Base-by-base conservation (phyloP, 495 filamentous ascomycete species). In the Penicillium parvum region DNA sequence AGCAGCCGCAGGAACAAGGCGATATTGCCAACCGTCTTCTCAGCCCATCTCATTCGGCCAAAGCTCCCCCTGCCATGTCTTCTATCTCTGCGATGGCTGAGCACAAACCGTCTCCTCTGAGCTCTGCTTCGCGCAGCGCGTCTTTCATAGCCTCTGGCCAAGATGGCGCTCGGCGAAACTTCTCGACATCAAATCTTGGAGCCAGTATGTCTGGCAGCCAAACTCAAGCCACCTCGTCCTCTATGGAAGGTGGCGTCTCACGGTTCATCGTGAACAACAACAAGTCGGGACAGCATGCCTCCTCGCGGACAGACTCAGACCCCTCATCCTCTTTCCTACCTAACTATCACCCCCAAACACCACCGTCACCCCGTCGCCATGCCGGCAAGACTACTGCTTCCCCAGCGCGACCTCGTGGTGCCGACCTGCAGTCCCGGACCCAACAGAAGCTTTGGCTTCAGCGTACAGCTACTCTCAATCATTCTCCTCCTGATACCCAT, bases 381-480 rank as follows among this genome's bases (percentile, higher is more conserved):
- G 42, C 52, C 7, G 42, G 29, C 22, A 52, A 48, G 25, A 18
- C 45, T 11, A 29, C 48, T 18, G 45, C 64, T 1, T 67, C 68
- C 23, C 63, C 64, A n/a, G 55, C 68, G 7, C 62, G 64, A 1
- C 64, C 56, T 15, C 59, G 55, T 3, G 65, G 65, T 11, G 50
- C 58, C 6, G 66, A 70, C 20, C 58, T 65, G 10, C 65, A 55
- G 11, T 73, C 70, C 8, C 65, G 70, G 37, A 73, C 70, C 2
- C 66, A 73, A 39, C 70, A 72, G 51, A 73, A 73, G 45, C 62
- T 73, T 0, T 73, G 70, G 70, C 58, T 73, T 30, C 70, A 73
- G 36, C 70, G 70, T 8, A 73, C 70, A 3, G 70, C 70, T 30
- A 58, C 70, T 19, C 42, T 73, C 12, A 73, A 71, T 26, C 69